Evolutionary conservation across 495 filamentous ascomycete species (phyloP), one percentile per base, ranked within the genome.

Genomic region (Trichocladium uniseriatum): DNA sequence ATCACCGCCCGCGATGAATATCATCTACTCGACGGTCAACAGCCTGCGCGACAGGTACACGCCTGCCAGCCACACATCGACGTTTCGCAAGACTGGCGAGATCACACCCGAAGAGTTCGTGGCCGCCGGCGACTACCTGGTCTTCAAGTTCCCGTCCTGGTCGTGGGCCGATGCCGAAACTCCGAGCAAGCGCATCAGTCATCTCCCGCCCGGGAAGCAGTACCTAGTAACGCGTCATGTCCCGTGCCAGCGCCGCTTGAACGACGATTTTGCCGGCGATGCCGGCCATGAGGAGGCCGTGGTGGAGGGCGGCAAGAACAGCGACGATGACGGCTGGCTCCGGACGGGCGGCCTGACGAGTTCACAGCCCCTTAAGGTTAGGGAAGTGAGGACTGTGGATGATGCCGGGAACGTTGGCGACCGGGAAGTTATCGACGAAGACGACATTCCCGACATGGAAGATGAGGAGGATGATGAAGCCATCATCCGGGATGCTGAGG

Each of bases 81-180:
- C 87, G 49, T 99, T 99, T 74, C 88, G 89, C 53, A 73, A 74
- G 51, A 94, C 89, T 2, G 92, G 92, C 56, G 84, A 97, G 68
- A 88, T 99, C 69, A 97, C 94, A 0, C 91, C 91, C 36, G 94
- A 96, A 63, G 92, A 99, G 75, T 99, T 99, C 65, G 75, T 95
- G 14, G 82, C 84, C 4, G 94, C 92, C 3, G 92, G 94, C 56
- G 92, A 99, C 71, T 99, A 96, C 68, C 84, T 99, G 34, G 89
- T 95, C 61, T 95, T 91, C 80, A 97, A 95, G 72, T 99, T 99
- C 68, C 92, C 92, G 6, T 92, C 91, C 38, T 99, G 92, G 92
- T 83, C 87, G n/a, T 99, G 92, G 92, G 79, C 81, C 49, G 87
- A 91, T 56, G 90, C 90, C 40, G 87, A 89, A 9, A 77, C 78